Conservation (phyloP, 805 yeast genomes). For the Geotrichum ghanense region DNA sequence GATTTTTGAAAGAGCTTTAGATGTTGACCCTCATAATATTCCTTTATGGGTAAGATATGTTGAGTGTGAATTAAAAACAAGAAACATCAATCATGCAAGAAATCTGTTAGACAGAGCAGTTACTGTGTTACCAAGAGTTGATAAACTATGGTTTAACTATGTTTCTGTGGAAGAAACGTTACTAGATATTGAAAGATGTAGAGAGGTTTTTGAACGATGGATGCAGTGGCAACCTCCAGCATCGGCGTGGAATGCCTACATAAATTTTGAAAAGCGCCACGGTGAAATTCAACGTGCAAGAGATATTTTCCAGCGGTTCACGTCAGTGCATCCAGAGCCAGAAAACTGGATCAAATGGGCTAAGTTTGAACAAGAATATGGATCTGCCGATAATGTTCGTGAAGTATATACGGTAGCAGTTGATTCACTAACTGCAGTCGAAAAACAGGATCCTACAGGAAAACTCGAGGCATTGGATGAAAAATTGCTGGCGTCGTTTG, state of each 20-base stretch:
- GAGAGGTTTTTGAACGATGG: slow-evolving; percentile 71
- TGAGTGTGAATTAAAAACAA: slow-evolving; percentile 59
- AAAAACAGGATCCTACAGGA: slow-evolving; percentile 13
- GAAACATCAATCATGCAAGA: slow-evolving; percentile 79
- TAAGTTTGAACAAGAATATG: slow-evolving; percentile 49
- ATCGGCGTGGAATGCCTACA: slow-evolving; percentile 64
- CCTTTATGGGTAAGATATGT: slow-evolving; percentile 82
- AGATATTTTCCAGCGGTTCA: slow-evolving; percentile 44
- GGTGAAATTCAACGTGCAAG: slow-evolving; percentile 47
- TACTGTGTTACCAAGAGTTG: slow-evolving; percentile 60
- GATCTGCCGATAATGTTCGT: slow-evolving; percentile 37
- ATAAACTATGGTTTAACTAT: slow-evolving; percentile 79
- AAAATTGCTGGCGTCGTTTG: slow-evolving; percentile 42
- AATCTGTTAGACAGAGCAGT: slow-evolving; percentile 74
- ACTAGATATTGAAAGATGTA: slow-evolving; percentile 47
- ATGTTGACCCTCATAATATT: slow-evolving; percentile 60
- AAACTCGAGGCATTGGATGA: slow-evolving; percentile 27
- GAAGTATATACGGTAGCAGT: slow-evolving; percentile 57
- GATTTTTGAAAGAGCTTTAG: slow-evolving; percentile 75
- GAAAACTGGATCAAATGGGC: slow-evolving; percentile 70
- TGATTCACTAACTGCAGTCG: slow-evolving; percentile 34
- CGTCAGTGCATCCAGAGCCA: slow-evolving; percentile 38
- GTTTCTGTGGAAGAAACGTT: slow-evolving; percentile 73
- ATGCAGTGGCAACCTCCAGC: slow-evolving; percentile 56
- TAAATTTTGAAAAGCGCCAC: slow-evolving; percentile 62